Evolutionary conservation across 768 basidiomycete species (phyloP).

Genomic region (Suillus sp.): DNA sequence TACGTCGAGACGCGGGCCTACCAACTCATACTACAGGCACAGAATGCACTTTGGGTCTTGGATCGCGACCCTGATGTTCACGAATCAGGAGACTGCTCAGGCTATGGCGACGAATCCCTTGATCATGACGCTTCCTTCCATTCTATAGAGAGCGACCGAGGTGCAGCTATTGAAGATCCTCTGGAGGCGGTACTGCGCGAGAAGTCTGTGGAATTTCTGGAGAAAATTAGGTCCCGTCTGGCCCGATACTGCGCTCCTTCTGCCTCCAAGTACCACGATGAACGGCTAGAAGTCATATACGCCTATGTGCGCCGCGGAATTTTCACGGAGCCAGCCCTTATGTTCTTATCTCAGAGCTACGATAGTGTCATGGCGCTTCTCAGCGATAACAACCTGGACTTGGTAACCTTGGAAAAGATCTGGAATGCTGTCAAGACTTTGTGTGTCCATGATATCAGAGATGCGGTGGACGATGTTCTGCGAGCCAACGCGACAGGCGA

Average conservation of each 20-base stretch:
- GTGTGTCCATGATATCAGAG: slow-evolving; percentile 33
- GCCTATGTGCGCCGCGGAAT: slow-evolving; percentile 41
- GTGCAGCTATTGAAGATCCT: slow-evolving; percentile 29
- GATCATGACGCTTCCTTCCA: slow-evolving; percentile 13
- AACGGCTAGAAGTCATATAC: slow-evolving; percentile 37
- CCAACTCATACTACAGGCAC: slow-evolving; percentile 35
- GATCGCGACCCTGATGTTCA: slow-evolving; percentile 24
- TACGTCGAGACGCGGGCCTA: slow-evolving; percentile 38
- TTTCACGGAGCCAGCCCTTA: slow-evolving; percentile 39
- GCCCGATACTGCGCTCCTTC: slow-evolving; percentile 36
- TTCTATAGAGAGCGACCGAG: slow-evolving; percentile 13
- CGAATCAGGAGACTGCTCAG: slow-evolving; percentile 25
- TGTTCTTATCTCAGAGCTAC: slow-evolving; percentile 40
- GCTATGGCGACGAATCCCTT: slow-evolving; percentile 18
- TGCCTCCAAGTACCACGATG: slow-evolving; percentile 34
- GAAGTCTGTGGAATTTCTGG: slow-evolving; percentile 33
- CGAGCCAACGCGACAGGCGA: slow-evolving; percentile 30
- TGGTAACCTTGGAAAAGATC: slow-evolving; percentile 35
- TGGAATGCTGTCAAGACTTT: slow-evolving; percentile 33
- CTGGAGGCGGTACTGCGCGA: slow-evolving; percentile 37
- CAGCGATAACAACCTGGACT: slow-evolving; percentile 32
- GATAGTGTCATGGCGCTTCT: slow-evolving; percentile 32
- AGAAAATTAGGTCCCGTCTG: slow-evolving; percentile 36
- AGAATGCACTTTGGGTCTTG: slow-evolving; percentile 42
- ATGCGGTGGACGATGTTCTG: slow-evolving; percentile 35